These are phyloP conservation scores for Melastoma malabathricum DNA, from an alignment of 345 rosid genomes.

Conservation along the genomic window DNA sequence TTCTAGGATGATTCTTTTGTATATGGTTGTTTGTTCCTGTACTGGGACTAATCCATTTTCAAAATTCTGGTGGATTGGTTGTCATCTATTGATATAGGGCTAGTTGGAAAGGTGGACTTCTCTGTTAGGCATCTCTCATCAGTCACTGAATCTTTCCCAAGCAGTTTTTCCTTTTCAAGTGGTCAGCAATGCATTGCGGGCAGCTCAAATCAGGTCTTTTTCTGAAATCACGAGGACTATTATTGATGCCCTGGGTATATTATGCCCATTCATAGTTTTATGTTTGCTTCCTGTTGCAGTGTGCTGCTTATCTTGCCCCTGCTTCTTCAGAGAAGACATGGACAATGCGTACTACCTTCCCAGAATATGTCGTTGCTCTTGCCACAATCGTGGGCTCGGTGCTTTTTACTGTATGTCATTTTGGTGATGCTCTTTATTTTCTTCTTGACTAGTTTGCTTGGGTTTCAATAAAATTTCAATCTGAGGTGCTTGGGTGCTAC, in stretches of 20 bases:
- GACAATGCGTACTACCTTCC: conserved; percentile 90
- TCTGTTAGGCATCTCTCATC: conserved; percentile 92
- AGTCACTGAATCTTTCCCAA: conserved; percentile 54
- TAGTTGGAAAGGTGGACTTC: conserved; percentile 93
- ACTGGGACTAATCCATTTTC: no score
- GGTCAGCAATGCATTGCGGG: conserved; percentile 57
- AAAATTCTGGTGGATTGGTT: no score
- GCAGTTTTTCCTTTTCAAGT: conserved; percentile 45
- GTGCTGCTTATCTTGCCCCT: conserved; percentile 60
- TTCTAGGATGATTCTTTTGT: no score
- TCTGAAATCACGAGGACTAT: background rate
- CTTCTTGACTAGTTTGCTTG: background rate
- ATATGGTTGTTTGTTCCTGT: no score
- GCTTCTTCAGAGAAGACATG: conserved; percentile 84
- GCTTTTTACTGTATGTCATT: conserved; percentile 61
- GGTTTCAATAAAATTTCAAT: background rate
- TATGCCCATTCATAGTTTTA: conserved; percentile 5
- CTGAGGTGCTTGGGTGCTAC: no score
- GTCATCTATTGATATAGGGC: conserved; percentile 32
- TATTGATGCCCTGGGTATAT: background rate
- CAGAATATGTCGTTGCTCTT: conserved; percentile 97
- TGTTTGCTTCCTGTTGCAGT: conserved; percentile 29
- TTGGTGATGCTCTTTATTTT: conserved; percentile 3
- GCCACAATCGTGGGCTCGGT: conserved; percentile 95
- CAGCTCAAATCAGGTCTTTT: conserved; percentile 38